phyloP scores from a whole-genome alignment of 2,329 filamentous ascomycete species.

The Didymella keratinophila region DNA sequence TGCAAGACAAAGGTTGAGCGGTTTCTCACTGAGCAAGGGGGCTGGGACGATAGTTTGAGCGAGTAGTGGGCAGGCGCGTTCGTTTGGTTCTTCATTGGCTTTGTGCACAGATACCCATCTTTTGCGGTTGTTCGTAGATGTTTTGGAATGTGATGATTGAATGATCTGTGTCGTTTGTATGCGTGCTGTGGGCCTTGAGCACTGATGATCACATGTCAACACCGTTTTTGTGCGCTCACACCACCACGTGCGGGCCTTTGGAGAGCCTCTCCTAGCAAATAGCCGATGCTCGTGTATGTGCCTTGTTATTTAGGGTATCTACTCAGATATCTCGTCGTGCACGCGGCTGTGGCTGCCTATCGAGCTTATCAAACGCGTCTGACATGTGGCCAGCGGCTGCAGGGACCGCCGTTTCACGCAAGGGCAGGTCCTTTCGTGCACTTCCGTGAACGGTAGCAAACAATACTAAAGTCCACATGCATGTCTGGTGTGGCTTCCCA shows the following conservation, averaged over 20 bases:
- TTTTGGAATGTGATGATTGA: not conserved
- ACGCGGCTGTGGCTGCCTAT: slow-evolving; percentile 11
- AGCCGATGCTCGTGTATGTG: no score
- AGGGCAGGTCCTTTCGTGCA: slow-evolving; percentile 9
- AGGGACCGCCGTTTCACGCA: slow-evolving; percentile 10
- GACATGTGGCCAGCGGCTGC: slow-evolving; percentile 8
- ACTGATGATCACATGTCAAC: not conserved
- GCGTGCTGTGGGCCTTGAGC: not conserved
- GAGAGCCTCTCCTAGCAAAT: no score
- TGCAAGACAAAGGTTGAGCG: slow-evolving; percentile 78
- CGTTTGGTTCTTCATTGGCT: slow-evolving; percentile 31
- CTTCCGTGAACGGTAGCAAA: slow-evolving; percentile 3
- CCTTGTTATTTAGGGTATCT: not conserved
- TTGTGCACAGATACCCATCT: slow-evolving; percentile 48
- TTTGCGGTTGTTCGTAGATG: slow-evolving; percentile 9
- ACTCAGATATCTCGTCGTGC: not conserved
- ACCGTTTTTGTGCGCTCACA: not conserved
- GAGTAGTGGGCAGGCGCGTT: slow-evolving; percentile 39
- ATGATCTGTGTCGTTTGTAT: not conserved
- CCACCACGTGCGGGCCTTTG: not conserved
- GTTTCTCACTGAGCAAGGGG: slow-evolving; percentile 78
- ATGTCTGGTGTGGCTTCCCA: not conserved
- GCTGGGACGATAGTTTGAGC: slow-evolving; percentile 76
- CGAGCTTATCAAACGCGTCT: slow-evolving; percentile 2
- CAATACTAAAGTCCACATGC: not conserved